Evolutionary conservation across 306 rosid species (phyloP), one percentile per base, ranked within the genome.

Genomic region (Heteromeles arbutifolia): DNA sequence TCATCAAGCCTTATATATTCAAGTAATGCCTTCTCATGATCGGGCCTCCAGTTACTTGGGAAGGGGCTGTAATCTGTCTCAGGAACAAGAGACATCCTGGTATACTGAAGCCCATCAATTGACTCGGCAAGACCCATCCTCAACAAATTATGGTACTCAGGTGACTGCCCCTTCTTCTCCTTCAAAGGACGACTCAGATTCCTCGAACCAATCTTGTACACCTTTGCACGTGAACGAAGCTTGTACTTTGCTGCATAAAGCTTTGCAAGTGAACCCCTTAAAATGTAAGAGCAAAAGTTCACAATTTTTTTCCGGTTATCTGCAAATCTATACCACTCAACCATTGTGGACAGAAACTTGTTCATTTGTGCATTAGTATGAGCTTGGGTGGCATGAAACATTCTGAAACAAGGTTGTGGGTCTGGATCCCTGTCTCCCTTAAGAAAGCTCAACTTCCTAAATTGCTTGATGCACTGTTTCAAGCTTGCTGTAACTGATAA

Each of bases 311-410:
- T 94, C 79, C 98, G 73, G 72, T 94, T 94, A 81, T 94, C 98
- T n/a, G 97, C 98, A 89, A 75, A 94, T 73, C 90, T 86, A 52
- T 90, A 94, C 98, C 97, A 94, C 82, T 94, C 97, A 63, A 90
- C 97, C 88, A 92, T 90, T 64, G 95, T 88, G 37, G 92, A 81
- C 80, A 94, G 82, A 59, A 92, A 90, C 95, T 94, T 94, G 84
- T 94, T 94, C 98, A 92, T 92, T 84, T 94, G 98, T 61, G 95
- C 90, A 86, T 94, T 94, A n/a, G 96, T 94, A 78, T 91, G 97
- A 50, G 98, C 96, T 75, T 94, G 98, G 3, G 98, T 94, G 74
- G 98, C 97, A 76, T 94, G 98, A 82, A 92, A 94, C 98, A 94
- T 94, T 76, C 98, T 86, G 79, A 94, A 94, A 75, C 98, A 94